A percentile compares a stretch with the other conserved stretches of the same genome.
phyloP scores from a whole-genome alignment of 1,284 basidiomycete species.

The Boletus smithii region DNA sequence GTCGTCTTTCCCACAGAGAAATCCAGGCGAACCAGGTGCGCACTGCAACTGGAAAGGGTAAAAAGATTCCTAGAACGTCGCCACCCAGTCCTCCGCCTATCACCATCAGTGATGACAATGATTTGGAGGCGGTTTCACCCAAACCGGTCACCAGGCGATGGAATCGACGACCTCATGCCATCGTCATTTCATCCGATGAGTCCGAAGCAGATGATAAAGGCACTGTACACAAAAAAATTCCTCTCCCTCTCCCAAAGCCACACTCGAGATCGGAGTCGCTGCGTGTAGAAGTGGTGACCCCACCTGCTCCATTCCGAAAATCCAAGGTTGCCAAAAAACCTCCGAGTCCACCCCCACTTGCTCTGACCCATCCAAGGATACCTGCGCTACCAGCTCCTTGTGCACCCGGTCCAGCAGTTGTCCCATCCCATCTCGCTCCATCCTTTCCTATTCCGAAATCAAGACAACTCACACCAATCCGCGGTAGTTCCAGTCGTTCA shows the following conservation, averaged over 20 bases:
- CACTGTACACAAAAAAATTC: constrained; percentile 6
- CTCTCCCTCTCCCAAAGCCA: constrained; percentile 14
- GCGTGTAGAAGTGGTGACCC: constrained; percentile 40
- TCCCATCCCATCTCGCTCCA: constrained; percentile 9
- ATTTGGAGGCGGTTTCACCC: constrained; percentile 16
- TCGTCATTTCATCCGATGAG: constrained; percentile 43
- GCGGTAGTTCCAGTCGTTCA: constrained; percentile 39
- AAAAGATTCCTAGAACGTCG: neutral
- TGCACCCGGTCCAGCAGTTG: constrained; percentile 1
- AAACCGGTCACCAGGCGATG: constrained; percentile 18
- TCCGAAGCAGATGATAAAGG: constrained; percentile 33
- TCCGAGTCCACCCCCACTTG: neutral
- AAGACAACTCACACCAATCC: constrained; percentile 67
- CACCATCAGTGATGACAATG: constrained; percentile 30
- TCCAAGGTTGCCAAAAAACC: constrained; percentile 6
- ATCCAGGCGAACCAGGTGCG: constrained; percentile 29
- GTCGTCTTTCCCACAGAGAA: constrained; percentile 42
- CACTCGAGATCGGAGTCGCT: constrained; percentile 15
- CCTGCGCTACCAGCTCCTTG: constrained; percentile 1
- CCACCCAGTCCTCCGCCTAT: constrained; percentile 15
- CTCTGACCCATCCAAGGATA: constrained; percentile 7
- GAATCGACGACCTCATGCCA: constrained; percentile 23
- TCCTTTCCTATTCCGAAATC: constrained; percentile 39
- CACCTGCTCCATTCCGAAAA: constrained; percentile 25
- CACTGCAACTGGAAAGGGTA: constrained; percentile 7